Conservation (phyloP, 345 rosid genomes). For the Salix caprea region DNA sequence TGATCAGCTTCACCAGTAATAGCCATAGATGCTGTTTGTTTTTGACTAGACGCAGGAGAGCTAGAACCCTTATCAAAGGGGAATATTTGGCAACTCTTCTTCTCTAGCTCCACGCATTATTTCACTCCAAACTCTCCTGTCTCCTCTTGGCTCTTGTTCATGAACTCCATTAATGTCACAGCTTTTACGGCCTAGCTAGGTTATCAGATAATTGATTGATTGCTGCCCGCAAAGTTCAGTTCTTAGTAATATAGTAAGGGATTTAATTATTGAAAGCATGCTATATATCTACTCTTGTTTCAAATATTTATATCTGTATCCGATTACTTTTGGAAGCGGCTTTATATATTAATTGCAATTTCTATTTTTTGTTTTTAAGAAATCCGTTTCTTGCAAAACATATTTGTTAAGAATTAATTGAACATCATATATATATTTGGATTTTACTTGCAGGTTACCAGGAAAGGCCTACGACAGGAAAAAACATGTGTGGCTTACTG, state of each 20-base stretch:
- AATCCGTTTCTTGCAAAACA: background rate
- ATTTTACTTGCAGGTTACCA: conserved; percentile 51
- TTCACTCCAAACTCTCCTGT: background rate
- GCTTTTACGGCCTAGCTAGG: background rate
- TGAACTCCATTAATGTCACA: background rate
- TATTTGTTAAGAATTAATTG: background rate
- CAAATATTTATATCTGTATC: too few relatives aligned
- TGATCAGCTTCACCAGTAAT: background rate
- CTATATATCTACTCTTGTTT: background rate
- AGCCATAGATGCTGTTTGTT: background rate
- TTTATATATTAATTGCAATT: background rate
- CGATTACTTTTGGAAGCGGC: too few relatives aligned
- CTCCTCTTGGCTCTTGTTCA: background rate
- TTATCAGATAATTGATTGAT: background rate
- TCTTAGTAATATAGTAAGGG: background rate
- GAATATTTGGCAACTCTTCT: background rate
- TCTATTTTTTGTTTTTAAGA: background rate
- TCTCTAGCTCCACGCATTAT: background rate
- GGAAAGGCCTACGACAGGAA: conserved; percentile 84
- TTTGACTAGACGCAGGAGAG: background rate
- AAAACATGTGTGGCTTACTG: conserved; percentile 80
- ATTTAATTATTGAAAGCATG: background rate
- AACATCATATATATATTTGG: background rate
- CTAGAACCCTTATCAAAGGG: background rate
- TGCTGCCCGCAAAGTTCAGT: background rate